Percentiles rank a stretch among this genome's conserved stretches.
These are phyloP conservation scores for Aurinia saxatilis DNA, from an alignment of 345 rosid species.

Conservation along the genomic window DNA sequence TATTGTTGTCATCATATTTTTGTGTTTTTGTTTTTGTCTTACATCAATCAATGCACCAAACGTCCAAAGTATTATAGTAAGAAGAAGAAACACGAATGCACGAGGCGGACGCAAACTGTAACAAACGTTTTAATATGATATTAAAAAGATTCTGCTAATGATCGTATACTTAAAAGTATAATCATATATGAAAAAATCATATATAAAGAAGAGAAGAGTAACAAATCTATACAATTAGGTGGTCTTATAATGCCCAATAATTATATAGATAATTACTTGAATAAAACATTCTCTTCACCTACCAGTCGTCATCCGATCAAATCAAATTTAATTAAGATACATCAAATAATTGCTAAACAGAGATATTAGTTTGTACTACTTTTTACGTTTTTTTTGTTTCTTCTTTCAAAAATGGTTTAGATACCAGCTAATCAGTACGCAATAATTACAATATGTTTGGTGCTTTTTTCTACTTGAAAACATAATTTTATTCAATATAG, in stretches of 20 bases:
- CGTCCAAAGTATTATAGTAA: neutral
- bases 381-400: neutral
- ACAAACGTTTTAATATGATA: slow-evolving; percentile 8
- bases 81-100: slow-evolving; percentile 15
- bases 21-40: slow-evolving; percentile 1
- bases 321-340: slow-evolving; percentile 21
- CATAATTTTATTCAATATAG: too few species aligned
- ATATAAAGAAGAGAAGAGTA: neutral
- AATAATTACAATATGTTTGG: too few species aligned
- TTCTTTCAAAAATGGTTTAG: neutral
- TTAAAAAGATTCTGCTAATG: slow-evolving; percentile 13
- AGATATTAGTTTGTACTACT: neutral
- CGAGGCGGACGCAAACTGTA: slow-evolving; percentile 28
- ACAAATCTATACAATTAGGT: neutral
- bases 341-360: slow-evolving; percentile 14
- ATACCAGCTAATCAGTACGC: too few species aligned
- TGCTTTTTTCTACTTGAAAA: neutral
- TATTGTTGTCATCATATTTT: neutral
- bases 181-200: slow-evolving; percentile 14
- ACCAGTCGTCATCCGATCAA: slow-evolving; percentile 27
- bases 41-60: slow-evolving; percentile 30
- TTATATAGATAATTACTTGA: neutral
- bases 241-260: neutral
- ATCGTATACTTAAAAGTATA: neutral
- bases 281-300: slow-evolving; percentile 28